Conservation (phyloP, 306 rosid species). For the Dalbergia oliveri region DNA sequence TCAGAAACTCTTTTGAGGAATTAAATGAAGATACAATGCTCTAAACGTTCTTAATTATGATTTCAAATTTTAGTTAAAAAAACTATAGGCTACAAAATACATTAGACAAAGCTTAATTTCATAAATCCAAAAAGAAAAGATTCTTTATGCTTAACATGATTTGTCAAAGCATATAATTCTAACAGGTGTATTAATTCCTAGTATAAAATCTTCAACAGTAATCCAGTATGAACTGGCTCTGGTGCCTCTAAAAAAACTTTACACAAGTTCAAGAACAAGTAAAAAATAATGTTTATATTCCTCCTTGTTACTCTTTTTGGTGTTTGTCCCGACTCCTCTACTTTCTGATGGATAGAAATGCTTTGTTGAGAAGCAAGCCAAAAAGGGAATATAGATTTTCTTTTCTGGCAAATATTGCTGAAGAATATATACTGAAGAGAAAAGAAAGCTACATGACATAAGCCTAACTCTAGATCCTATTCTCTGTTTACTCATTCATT, state of each 20-base stretch:
- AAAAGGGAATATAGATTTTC: slow-evolving; percentile 32
- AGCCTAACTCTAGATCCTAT: slow-evolving; percentile 43
- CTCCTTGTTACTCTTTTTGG: slow-evolving; percentile 38
- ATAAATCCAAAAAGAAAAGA: not conserved
- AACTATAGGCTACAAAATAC: not conserved
- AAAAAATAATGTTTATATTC: slow-evolving; percentile 40
- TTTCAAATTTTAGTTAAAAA: not conserved
- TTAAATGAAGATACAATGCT: slow-evolving; percentile 6
- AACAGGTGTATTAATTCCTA: slow-evolving; percentile 35
- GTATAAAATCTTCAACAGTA: slow-evolving; percentile 38
- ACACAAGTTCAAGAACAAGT: slow-evolving; percentile 18
- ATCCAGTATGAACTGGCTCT: slow-evolving; percentile 15
- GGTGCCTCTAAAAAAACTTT: slow-evolving; percentile 5
- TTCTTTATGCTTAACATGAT: slow-evolving; percentile 30
- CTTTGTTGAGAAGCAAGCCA: slow-evolving; percentile 43
- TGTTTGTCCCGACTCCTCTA: slow-evolving; percentile 23
- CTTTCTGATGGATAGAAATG: slow-evolving; percentile 38
- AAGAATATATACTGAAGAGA: slow-evolving; percentile 40
- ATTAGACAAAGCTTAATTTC: slow-evolving; percentile 14
- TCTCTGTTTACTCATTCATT: slow-evolving; percentile 24
- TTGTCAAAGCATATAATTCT: slow-evolving; percentile 42
- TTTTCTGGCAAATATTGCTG: slow-evolving; percentile 30
- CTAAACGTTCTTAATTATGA: not conserved
- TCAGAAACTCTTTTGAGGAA: not conserved
- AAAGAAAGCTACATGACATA: slow-evolving; percentile 12